Percentiles rank a stretch among this genome's conserved stretches.
Evolutionary conservation across 1,284 basidiomycete genomes (phyloP).

Genomic region (Anthracocystis walkeri): DNA sequence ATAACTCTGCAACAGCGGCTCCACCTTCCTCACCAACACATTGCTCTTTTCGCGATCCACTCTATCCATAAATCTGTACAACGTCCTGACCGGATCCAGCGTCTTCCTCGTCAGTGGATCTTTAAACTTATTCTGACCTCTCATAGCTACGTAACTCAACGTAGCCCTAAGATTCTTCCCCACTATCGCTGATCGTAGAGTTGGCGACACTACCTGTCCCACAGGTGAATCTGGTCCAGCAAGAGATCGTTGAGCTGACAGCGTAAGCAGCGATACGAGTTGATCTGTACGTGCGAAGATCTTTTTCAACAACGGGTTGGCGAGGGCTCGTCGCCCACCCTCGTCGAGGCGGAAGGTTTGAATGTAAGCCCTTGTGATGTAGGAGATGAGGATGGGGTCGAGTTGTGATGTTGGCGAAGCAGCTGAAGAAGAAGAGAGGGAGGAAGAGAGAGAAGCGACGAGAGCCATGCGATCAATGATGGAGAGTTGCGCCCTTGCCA

Average conservation of each 20-base stretch:
- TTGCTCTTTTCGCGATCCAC: conserved; percentile 9
- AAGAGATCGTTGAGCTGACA: conserved; percentile 3
- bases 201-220: not conserved
- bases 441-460: conserved; percentile 17
- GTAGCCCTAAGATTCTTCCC: not conserved
- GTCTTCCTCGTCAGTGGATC: not conserved
- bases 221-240: not conserved
- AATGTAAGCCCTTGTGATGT: conserved; percentile 27
- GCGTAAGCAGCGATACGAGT: conserved; percentile 30
- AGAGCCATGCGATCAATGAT: conserved; percentile 47
- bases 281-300: conserved; percentile 14
- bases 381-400: conserved; percentile 26
- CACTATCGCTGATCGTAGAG: not conserved
- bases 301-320: conserved; percentile 24
- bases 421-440: not conserved
- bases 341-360: conserved; percentile 18
- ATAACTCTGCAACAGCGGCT: conserved; percentile 36
- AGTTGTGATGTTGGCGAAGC: not conserved
- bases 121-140: conserved; percentile 11
- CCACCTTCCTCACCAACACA: conserved; percentile 20
- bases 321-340: not conserved
- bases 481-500: conserved; percentile 27
- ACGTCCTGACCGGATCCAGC: conserved; percentile 18
- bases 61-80: conserved; percentile 32
- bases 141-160: conserved; percentile 26